Conservation (phyloP, 495 filamentous ascomycete species). For the Neurospora africana region DNA sequence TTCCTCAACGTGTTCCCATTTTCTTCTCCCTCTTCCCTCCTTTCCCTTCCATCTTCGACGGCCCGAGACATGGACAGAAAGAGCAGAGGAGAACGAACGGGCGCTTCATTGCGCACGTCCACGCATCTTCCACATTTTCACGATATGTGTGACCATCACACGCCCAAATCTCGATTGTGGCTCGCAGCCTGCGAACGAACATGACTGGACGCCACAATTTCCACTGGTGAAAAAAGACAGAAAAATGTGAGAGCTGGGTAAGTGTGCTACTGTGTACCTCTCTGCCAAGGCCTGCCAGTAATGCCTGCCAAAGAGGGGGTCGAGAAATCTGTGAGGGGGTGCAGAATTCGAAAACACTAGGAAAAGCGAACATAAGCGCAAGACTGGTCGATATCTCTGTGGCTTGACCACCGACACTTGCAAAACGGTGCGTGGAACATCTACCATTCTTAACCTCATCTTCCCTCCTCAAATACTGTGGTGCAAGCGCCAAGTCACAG, state of each 20-base stretch:
- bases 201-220: not conserved
- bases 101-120: not conserved
- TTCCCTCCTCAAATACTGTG: not conserved
- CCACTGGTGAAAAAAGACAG: not conserved
- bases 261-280: not conserved
- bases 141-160: not conserved
- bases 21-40: not conserved
- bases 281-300: not conserved
- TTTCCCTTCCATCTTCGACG: not conserved
- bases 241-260: not conserved
- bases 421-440: not conserved
- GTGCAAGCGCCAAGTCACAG: not conserved
- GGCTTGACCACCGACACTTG: not conserved
- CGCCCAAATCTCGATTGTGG: not conserved
- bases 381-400: not conserved
- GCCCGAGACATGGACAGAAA: not conserved
- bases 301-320: not conserved
- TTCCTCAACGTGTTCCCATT: not conserved
- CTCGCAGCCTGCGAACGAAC: not conserved
- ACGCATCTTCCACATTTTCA: not conserved
- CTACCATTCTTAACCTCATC: not conserved
- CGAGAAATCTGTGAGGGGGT: not conserved
- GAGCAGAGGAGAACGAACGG: not conserved
- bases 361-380: not conserved
- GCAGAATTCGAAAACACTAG: not conserved